Base-by-base conservation (phyloP, 441 rosid genomes). In the Gossypium trilobum region DNA sequence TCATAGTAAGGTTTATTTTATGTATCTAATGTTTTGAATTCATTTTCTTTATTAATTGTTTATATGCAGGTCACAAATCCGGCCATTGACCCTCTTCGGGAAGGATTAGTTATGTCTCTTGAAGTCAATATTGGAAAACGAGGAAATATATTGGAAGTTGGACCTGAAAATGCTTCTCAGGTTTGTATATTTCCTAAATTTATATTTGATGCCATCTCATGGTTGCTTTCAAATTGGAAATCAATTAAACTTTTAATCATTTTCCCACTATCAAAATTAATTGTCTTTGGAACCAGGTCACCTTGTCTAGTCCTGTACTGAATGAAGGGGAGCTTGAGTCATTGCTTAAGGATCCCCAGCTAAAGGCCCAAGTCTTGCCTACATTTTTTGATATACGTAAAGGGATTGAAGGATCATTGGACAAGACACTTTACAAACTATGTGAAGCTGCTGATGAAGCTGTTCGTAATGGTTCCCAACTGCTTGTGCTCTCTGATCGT, bases 401-500 rank as follows among this genome's bases (percentile, higher is more conserved):
- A 82, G 98, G 98, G 48, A 78, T 92, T 75, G 99, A 95, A 77
- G 93, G 96, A 73, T 92, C 97, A 71, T 77, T 95, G 85, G 89
- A 88, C 77, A 89, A 78, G 86, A 85, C 84, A 78, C 79, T 95
- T 5, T 29, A 78, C 73, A 76, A 68, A 76, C 95, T 95, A 59
- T 95, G 99, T 85, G 99, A 91, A 77, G 93, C 91, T 75, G 98
- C 99, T 75, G 99, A 91, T 86, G 99, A 91, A 70, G 99, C 98
- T 68, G 98, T 95, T 86, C 84, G 93, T 75, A 92, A 85, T 85
- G 99, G 99, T 77, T 91, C 96, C 50, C 95, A 95, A 78, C 85
- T 95, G 44, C 98, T 95, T 82, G 83, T 95, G 78, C 93, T 95
- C 29, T 95, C 97, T 71, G 98, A 95, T 77, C 87, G 96, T 31